Conservation (phyloP, 345 rosid species). For the Syzygium grande region DNA sequence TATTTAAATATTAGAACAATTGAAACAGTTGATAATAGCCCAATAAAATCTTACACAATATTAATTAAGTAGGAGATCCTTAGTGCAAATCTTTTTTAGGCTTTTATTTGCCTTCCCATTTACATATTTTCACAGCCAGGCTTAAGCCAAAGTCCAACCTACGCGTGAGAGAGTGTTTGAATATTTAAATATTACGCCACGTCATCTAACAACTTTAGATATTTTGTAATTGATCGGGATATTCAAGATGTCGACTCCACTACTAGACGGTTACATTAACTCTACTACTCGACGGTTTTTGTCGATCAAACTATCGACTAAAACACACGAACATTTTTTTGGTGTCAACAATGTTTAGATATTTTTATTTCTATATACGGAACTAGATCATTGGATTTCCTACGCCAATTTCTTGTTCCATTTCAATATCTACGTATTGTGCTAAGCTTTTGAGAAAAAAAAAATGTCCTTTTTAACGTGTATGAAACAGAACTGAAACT, state of each 20-base stretch:
- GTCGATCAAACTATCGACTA: fast-evolving
- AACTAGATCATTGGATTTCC: not conserved
- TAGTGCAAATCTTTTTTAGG: too few species aligned
- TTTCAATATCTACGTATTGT: not conserved
- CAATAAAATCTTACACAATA: too few species aligned
- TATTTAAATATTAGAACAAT: too few species aligned
- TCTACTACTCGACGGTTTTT: not conserved
- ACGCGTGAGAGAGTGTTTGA: too few species aligned
- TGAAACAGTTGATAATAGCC: too few species aligned
- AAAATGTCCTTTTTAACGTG: not conserved
- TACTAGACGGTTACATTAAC: not conserved
- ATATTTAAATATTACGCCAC: too few species aligned
- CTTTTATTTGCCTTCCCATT: too few species aligned
- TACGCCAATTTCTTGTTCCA: not conserved
- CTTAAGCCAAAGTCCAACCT: too few species aligned
- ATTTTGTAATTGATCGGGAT: not conserved
- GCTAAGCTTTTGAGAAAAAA: not conserved
- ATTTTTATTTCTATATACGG: not conserved
- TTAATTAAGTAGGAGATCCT: too few species aligned
- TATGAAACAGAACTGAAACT: not conserved
- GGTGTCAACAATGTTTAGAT: fast-evolving
- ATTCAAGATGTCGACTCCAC: not conserved
- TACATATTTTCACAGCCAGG: too few species aligned
- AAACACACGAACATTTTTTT: not conserved
- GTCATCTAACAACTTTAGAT: too few species aligned